Percentiles rank a stretch among this genome's conserved stretches.
Conservation (phyloP, 192 early-diverging fungal species). For the Thamnidium elegans region DNA sequence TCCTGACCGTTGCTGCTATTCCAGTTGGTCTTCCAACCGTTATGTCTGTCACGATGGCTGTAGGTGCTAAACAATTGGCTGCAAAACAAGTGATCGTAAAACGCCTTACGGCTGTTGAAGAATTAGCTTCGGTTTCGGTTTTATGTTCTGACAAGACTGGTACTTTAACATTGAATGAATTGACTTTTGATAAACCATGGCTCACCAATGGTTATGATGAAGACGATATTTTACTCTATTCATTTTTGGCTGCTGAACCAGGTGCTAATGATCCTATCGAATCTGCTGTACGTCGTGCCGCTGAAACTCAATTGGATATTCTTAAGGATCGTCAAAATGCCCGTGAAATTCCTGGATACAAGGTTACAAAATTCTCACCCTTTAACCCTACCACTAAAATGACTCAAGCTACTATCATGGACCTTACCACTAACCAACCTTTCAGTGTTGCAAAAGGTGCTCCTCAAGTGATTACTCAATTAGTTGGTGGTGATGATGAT, state of each 20-base stretch:
- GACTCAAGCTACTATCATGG: constrained; percentile 83
- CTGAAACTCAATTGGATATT: constrained; percentile 67
- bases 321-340: constrained; percentile 50
- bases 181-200: constrained; percentile 89
- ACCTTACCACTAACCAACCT: constrained; percentile 69
- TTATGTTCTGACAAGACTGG: constrained; percentile 88
- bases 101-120: constrained; percentile 92
- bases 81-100: constrained; percentile 94
- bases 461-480: constrained; percentile 77
- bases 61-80: constrained; percentile 89
- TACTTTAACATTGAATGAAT: constrained; percentile 89
- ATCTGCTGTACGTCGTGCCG: constrained; percentile 82
- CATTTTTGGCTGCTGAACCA: constrained; percentile 84
- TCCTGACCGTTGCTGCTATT: constrained; percentile 91
- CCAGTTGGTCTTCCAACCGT: constrained; percentile 95
- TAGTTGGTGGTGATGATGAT: constrained; percentile 68
- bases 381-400: constrained; percentile 94
- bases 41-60: constrained; percentile 97
- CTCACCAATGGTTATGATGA: constrained; percentile 61
- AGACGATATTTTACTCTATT: constrained; percentile 78
- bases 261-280: constrained; percentile 93
- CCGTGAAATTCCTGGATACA: constrained; percentile 81
- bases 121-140: constrained; percentile 89
- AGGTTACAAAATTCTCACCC: constrained; percentile 85
- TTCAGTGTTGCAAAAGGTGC: constrained; percentile 87